Evolutionary conservation across 202 grass and related monocot genomes (phyloP).

Genomic region (Carex arenaria): DNA sequence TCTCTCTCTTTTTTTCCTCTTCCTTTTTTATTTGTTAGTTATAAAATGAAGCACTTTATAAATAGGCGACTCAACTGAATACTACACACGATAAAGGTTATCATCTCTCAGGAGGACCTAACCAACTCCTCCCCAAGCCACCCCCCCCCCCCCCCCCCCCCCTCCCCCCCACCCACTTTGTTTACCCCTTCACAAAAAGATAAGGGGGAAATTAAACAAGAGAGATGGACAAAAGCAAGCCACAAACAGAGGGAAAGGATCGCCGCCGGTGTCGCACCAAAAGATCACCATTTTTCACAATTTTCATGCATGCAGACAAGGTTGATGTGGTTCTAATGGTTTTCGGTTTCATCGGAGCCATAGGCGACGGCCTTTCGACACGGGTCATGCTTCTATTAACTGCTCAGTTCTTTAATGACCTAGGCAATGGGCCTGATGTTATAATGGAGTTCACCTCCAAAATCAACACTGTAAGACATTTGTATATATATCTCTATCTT

Average conservation of each 20-base stretch:
- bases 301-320: constrained; percentile 83
- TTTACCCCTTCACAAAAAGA: constrained; percentile 8
- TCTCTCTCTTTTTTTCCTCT: neutral
- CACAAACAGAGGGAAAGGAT: neutral
- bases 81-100: neutral
- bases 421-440: constrained; percentile 40
- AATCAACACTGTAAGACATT: constrained; percentile 40
- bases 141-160: neutral
- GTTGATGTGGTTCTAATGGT: constrained; percentile 56
- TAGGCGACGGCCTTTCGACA: constrained; percentile 62
- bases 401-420: constrained; percentile 67
- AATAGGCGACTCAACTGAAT: constrained; percentile 22
- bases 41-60: constrained; percentile 4
- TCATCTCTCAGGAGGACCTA: constrained; percentile 14
- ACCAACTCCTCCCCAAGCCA: neutral
- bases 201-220: neutral
- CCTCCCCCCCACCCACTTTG: neutral
- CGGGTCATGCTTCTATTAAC: constrained; percentile 77
- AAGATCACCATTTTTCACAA: constrained; percentile 25
- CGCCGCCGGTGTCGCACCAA: neutral
- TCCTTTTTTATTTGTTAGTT: neutral
- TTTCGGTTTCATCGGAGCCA: constrained; percentile 57
- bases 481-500: no score
- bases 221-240: constrained; percentile 7
- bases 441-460: constrained; percentile 42